These are phyloP conservation scores for Wilhelminamyces savonicus DNA, from an alignment of 805 yeast genomes.

Conservation along the genomic window DNA sequence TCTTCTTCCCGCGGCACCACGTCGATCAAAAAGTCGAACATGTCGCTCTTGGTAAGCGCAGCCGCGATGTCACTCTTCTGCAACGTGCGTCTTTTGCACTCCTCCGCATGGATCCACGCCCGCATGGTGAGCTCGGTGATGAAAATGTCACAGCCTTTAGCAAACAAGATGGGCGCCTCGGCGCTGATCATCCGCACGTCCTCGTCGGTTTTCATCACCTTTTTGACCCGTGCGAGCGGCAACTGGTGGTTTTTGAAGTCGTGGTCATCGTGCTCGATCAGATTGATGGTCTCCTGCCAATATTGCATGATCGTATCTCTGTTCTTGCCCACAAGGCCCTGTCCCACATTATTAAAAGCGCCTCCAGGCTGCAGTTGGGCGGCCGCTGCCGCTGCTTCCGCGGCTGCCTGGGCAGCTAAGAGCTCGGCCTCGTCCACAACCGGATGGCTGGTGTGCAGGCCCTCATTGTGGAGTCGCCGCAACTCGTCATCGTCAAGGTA, in stretches of 20 bases:
- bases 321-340: slow-evolving; percentile 76
- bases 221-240: slow-evolving; percentile 93
- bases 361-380: slow-evolving; percentile 28
- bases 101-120: slow-evolving; percentile 99
- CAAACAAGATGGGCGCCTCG: slow-evolving; percentile 95
- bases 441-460: slow-evolving; percentile 7
- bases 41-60: slow-evolving; percentile 88
- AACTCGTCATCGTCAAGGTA: slow-evolving; percentile 25
- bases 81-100: slow-evolving; percentile 86
- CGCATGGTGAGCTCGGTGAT: slow-evolving; percentile 97
- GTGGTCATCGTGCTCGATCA: slow-evolving; percentile 81
- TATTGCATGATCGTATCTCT: slow-evolving; percentile 89
- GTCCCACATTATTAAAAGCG: slow-evolving; percentile 5
- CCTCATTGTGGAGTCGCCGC: slow-evolving; percentile 12
- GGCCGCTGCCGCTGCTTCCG: slow-evolving; percentile 43
- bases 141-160: slow-evolving; percentile 96
- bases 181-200: slow-evolving; percentile 97
- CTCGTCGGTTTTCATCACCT: slow-evolving; percentile 96
- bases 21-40: slow-evolving; percentile 96
- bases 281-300: slow-evolving; percentile 91
- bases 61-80: slow-evolving; percentile 94
- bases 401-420: slow-evolving; percentile 18
- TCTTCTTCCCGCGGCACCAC: slow-evolving; percentile 90
- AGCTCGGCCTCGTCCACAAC: slow-evolving; percentile 11
- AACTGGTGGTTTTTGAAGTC: slow-evolving; percentile 91